Base-by-base conservation (phyloP, 2,329 filamentous ascomycete species). In the Macrophomina pseudophaseolina region DNA sequence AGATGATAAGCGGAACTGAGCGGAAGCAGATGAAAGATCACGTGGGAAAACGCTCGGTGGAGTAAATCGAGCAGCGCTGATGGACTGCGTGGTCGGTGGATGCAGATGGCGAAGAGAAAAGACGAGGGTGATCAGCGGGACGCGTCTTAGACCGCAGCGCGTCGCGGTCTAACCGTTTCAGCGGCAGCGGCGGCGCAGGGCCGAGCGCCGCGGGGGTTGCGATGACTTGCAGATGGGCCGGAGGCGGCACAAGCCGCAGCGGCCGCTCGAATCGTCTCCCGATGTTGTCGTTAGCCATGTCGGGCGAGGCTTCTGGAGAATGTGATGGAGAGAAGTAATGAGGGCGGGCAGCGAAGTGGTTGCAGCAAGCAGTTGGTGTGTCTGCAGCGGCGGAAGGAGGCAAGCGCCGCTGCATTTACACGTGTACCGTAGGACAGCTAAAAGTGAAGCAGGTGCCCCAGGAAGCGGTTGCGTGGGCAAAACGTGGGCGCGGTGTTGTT, bases 1-100 rank as follows among this genome's bases (percentile, higher is more conserved):
- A 32, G 48, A 23, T 52, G 33, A 30, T n/a, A 35, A 12, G 12
- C 30, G 5, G 46, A 16, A 28, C 48, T 73, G 71, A 8, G 72
- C 35, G 28, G 71, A 67, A 14, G 66, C 58, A 56, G 70, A 68
- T 30, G 49, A 30, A 52, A 52, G 49, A 32, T 16, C 28, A 16
- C 28, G 49, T n/a, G 49, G 33, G 33, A 32, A 14, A 53, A 53
- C 35, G 35, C 35, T 12, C 7, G 11, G 35, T 8, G 6, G 35
- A 38, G 35, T 12, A 38, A 12, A 38, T 38, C 35, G 35, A 38
- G 35, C 11, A 48, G 60, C 12, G 33, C 40, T 12, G 53, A 56
- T 40, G n/a, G 18, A 18, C 8, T 12, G 33, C n/a, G 35, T 56
- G 49, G 33, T 28, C 40, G n/a, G 33, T 42, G 53, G 53, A 40